Percentiles rank a stretch among this genome's conserved stretches.
Conservation (phyloP, 805 yeast genomes). For the Kodamaea neixiangensis region DNA sequence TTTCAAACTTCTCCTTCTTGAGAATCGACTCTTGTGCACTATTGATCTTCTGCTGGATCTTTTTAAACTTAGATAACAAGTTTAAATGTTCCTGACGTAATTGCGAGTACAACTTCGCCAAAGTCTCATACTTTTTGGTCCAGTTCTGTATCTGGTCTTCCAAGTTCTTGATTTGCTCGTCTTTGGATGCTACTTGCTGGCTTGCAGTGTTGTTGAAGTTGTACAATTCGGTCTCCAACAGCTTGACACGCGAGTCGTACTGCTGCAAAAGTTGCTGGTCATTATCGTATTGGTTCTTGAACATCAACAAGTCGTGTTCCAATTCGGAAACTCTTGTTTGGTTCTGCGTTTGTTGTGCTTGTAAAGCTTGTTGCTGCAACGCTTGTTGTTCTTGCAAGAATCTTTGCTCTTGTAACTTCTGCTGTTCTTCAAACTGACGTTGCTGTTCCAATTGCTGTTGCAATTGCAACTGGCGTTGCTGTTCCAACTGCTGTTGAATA, state of each 20-base stretch:
- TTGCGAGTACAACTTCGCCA: slow-evolving; percentile 88
- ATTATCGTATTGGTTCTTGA: slow-evolving; percentile 80
- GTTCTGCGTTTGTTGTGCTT: slow-evolving; percentile 70
- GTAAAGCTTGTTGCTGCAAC: slow-evolving; percentile 34
- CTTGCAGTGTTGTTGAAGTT: slow-evolving; percentile 64
- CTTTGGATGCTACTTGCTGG: slow-evolving; percentile 73
- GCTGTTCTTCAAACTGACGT: slow-evolving; percentile 73
- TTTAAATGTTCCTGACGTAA: slow-evolving; percentile 89
- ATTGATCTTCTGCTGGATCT: slow-evolving; percentile 81
- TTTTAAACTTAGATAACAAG: slow-evolving; percentile 73
- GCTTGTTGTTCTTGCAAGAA: slow-evolving; percentile 68
- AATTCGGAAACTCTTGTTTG: slow-evolving; percentile 77
- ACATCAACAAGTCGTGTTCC: slow-evolving; percentile 74
- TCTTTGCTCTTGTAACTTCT: slow-evolving; percentile 63
- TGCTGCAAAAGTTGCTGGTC: slow-evolving; percentile 83
- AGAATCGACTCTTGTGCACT: slow-evolving; percentile 88
- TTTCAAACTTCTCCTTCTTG: slow-evolving; percentile 77
- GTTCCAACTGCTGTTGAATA: slow-evolving; percentile 62
- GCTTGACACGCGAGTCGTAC: slow-evolving; percentile 82
- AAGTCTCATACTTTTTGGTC: slow-evolving; percentile 84
- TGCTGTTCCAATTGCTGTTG: slow-evolving; percentile 71
- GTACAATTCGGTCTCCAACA: slow-evolving; percentile 70
- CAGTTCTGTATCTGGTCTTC: slow-evolving; percentile 78
- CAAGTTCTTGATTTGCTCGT: slow-evolving; percentile 63
- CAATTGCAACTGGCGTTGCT: slow-evolving; percentile 66